Percentiles rank a stretch among this genome's conserved stretches.
phyloP scores from a whole-genome alignment of 345 rosid genomes.

The Theobroma cacao region DNA sequence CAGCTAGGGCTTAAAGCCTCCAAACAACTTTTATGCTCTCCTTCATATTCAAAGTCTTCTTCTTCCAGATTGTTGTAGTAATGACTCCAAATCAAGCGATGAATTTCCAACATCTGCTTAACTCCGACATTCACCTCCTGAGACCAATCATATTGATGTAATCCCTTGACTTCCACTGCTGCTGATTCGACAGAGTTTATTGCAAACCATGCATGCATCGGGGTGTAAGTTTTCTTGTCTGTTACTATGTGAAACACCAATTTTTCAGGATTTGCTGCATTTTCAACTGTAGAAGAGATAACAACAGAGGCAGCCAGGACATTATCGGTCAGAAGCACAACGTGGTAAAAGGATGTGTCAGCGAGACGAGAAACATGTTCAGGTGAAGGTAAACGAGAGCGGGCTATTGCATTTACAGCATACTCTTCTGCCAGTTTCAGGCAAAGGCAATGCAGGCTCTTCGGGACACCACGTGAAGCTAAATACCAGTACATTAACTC shows the following conservation, averaged over 20 bases:
- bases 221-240: constrained; percentile 86
- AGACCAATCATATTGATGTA: constrained; percentile 93
- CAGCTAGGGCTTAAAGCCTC: constrained; percentile 62
- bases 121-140: constrained; percentile 63
- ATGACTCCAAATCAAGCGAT: constrained; percentile 63
- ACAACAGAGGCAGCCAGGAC: constrained; percentile 92
- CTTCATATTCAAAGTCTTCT: constrained; percentile 38
- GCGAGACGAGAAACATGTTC: constrained; percentile 64
- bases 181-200: constrained; percentile 59
- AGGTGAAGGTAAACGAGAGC: constrained; percentile 78
- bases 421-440: constrained; percentile 86
- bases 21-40: constrained; percentile 39
- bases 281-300: constrained; percentile 65
- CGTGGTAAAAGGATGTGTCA: constrained; percentile 67
- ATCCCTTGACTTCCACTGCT: constrained; percentile 86
- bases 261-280: constrained; percentile 58
- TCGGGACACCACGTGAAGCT: constrained; percentile 87
- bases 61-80: constrained; percentile 55
- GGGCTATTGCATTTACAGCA: constrained; percentile 75
- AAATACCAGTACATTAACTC: constrained; percentile 86
- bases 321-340: constrained; percentile 83
- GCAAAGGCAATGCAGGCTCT: constrained; percentile 81
- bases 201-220: constrained; percentile 98
- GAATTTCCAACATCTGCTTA: constrained; percentile 69
- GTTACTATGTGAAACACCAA: constrained; percentile 88